Evolutionary conservation across 1,284 basidiomycete species (phyloP), one percentile per base, ranked within the genome.

Genomic region (Wallemia mellicola): DNA sequence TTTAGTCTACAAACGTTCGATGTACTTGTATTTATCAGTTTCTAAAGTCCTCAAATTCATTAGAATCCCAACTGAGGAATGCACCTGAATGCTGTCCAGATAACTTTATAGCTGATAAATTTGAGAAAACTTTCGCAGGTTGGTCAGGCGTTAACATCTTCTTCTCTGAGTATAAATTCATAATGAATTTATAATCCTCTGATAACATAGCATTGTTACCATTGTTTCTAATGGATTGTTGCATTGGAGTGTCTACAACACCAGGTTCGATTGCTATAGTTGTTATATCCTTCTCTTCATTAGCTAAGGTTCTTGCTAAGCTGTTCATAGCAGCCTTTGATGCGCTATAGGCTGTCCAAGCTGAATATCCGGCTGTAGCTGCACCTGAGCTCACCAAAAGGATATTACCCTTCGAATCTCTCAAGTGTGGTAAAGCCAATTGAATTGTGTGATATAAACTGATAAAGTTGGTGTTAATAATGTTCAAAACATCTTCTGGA

Each of bases 251-350:
- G 58, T 87, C 80, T 11, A 91, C 85, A 68, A 81, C 82, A 22
- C 87, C 87, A 0, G 88, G 88, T 0, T 86, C 77, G 1, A 92
- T 64, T 3, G 86, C 81, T 27, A 91, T 75, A 14, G 77, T 78
- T 1, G 77, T 74, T n/a, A 92, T 70, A 24, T 74, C 71, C 1
- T 78, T 76, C 67, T 92, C 86, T 68, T 91, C 88, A 62, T 78
- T 76, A 2, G 81, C 82, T 3, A 91, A 71, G 0, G 86, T 91
- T 64, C 86, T 84, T 60, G 60, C 64, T 28, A 91, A 72, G 24
- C 82, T 81, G 68, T 91, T 91, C 77, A 87, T 75, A 0, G 84
- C 86, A 1, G 86, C 86, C 68, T 86, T 86, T 61, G 74, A 72
- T 15, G 83, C 79, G 64, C 79, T 85, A 69, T 91, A 91, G 0